Percentiles rank a stretch among this genome's conserved stretches.
These are phyloP conservation scores for Suhomyces taliae DNA, from an alignment of 1,139 yeast species.

Conservation along the genomic window DNA sequence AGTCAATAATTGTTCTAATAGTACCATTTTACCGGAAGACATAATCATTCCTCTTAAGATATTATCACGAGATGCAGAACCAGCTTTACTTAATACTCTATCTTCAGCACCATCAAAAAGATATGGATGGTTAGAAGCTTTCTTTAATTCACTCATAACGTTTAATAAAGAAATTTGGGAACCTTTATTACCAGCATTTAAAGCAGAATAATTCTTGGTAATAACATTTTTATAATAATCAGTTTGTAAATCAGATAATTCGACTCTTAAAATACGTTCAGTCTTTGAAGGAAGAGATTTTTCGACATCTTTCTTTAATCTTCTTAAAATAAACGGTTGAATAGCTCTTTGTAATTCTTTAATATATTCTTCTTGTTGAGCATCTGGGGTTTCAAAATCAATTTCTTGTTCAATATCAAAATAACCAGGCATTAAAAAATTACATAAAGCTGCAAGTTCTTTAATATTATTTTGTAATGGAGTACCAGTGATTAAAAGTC, in stretches of 20 bases:
- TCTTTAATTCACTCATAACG: constrained; percentile 92
- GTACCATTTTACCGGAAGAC: constrained; percentile 98
- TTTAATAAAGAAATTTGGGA: constrained; percentile 82
- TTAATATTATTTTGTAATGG: constrained; percentile 95
- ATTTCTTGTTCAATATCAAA: constrained; percentile 89
- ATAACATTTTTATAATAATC: constrained; percentile 91
- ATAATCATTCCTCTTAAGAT: constrained; percentile 86
- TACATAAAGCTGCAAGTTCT: constrained; percentile 92
- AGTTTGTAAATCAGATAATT: constrained; percentile 91
- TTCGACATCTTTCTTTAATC: constrained; percentile 96
- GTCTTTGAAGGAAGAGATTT: constrained; percentile 93
- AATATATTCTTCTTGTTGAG: constrained; percentile 83
- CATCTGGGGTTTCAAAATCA: constrained; percentile 84
- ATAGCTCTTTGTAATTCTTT: constrained; percentile 79
- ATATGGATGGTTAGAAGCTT: constrained; percentile 96
- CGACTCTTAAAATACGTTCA: constrained; percentile 92
- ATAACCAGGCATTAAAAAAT: constrained; percentile 94
- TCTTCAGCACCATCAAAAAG: constrained; percentile 92
- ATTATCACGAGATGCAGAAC: constrained; percentile 72
- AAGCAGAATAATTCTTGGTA: constrained; percentile 86
- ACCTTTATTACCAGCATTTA: constrained; percentile 79
- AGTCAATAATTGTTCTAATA: constrained; percentile 82
- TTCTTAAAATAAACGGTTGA: constrained; percentile 87
- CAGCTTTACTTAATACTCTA: constrained; percentile 63
- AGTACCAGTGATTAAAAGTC: constrained; percentile 94